A percentile compares a stretch with the other conserved stretches of the same genome.
These are phyloP conservation scores for Saturnispora bothae DNA, from an alignment of 805 yeast genomes.

Conservation along the genomic window DNA sequence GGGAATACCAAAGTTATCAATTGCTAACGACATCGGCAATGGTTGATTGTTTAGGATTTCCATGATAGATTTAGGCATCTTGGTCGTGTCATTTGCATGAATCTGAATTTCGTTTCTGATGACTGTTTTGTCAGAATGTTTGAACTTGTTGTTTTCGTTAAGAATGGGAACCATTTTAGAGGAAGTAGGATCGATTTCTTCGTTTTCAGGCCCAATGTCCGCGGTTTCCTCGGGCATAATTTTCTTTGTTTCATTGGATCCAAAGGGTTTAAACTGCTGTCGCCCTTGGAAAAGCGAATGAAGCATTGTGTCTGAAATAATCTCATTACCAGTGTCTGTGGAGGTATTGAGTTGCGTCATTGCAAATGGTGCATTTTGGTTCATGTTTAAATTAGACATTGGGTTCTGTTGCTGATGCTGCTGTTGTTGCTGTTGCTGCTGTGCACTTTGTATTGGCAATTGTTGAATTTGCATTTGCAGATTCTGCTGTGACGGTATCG, in stretches of 20 bases:
- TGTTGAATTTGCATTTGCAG: not conserved
- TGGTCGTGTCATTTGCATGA: conserved; percentile 27
- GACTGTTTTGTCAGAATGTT: conserved; percentile 12
- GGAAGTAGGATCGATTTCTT: conserved; percentile 5
- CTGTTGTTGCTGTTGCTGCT: conserved; percentile 1
- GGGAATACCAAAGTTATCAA: conserved; percentile 37
- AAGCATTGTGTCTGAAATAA: conserved; percentile 36
- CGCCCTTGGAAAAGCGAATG: conserved; percentile 44
- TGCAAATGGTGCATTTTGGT: not conserved
- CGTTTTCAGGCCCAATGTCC: conserved; percentile 1
- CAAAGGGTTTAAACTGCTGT: conserved; percentile 9
- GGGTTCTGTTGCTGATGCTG: conserved; percentile 3
- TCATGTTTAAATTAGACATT: not conserved
- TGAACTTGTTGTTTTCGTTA: conserved; percentile 13
- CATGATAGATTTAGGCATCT: conserved; percentile 48
- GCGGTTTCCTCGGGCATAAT: not conserved
- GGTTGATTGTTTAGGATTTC: conserved; percentile 34
- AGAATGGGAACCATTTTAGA: conserved; percentile 11
- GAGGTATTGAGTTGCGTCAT: not conserved
- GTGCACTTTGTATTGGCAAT: not conserved
- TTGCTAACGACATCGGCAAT: conserved; percentile 34
- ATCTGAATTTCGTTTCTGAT: conserved; percentile 24
- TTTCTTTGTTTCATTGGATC: not conserved
- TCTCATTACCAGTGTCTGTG: conserved; percentile 10
- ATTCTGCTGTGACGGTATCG: not conserved